Evolutionary conservation across 73 alveolate species (phyloP).

Genomic region (Symbiodinium pilosum): DNA sequence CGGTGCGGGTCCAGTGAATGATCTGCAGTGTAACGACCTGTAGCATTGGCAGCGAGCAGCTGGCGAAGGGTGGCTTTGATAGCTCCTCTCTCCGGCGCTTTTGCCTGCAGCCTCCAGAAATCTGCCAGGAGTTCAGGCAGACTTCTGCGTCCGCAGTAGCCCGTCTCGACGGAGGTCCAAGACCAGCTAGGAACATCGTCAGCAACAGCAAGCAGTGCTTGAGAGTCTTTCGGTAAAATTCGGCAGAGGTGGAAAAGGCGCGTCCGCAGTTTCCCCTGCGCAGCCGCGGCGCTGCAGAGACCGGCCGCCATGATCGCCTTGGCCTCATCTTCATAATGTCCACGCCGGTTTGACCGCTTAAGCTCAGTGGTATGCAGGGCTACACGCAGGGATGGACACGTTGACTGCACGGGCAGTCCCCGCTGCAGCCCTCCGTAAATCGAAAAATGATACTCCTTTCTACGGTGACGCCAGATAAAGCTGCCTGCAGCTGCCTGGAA

Average conservation of each 20-base stretch:
- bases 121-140: not conserved
- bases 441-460: not conserved
- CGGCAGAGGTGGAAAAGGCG: not conserved
- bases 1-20: no score
- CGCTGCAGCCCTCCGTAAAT: not conserved
- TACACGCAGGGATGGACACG: not conserved
- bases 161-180: not conserved
- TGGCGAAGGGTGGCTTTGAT: not conserved
- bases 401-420: not conserved
- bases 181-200: not conserved
- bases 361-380: not conserved
- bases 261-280: not conserved
- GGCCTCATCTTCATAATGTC: not conserved
- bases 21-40: no score
- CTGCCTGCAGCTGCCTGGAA: no score
- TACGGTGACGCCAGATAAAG: not conserved
- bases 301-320: not conserved
- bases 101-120: not conserved
- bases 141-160: not conserved
- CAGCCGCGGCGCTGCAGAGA: not conserved
- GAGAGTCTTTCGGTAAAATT: not conserved
- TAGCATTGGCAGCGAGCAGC: not conserved
- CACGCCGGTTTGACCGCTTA: not conserved
- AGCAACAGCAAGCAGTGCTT: not conserved
- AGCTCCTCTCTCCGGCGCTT: not conserved